These are phyloP conservation scores for Neurospora tetraspora DNA, from an alignment of 495 filamentous ascomycete species.

Conservation along the genomic window DNA sequence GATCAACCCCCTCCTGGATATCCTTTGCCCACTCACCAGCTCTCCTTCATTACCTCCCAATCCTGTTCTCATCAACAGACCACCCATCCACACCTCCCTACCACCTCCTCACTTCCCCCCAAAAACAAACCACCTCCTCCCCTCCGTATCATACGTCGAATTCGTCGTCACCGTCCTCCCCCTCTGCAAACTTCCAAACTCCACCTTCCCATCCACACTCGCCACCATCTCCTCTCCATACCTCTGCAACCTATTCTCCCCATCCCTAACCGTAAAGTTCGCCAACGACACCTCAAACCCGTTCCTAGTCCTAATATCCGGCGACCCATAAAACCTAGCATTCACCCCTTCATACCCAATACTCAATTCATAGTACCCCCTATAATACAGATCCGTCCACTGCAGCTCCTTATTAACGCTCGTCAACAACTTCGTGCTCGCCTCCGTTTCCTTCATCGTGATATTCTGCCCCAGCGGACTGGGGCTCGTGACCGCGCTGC, in stretches of 20 bases:
- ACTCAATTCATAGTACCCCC: constrained; percentile 50
- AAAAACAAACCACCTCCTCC: neutral
- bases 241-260: constrained; percentile 38
- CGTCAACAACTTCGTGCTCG: constrained; percentile 30
- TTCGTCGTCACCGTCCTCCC: neutral
- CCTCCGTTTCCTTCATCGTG: constrained; percentile 1
- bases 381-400: constrained; percentile 61
- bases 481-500: constrained; percentile 47
- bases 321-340: constrained; percentile 42
- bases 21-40: neutral
- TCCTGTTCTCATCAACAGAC: neutral
- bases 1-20: neutral
- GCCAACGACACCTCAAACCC: constrained; percentile 47
- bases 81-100: neutral
- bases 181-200: constrained; percentile 1
- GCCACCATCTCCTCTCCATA: constrained; percentile 6
- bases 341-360: constrained; percentile 38
- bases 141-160: constrained; percentile 12
- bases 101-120: neutral
- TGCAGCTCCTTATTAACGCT: constrained; percentile 47
- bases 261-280: constrained; percentile 46
- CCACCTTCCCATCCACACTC: neutral
- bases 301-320: constrained; percentile 30
- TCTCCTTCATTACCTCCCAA: neutral
- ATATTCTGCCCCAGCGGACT: constrained; percentile 40